Evolutionary conservation across 108 stramenopile genomes (phyloP), one percentile per base, ranked within the genome.

Genomic region (Skeletonema grethae): DNA sequence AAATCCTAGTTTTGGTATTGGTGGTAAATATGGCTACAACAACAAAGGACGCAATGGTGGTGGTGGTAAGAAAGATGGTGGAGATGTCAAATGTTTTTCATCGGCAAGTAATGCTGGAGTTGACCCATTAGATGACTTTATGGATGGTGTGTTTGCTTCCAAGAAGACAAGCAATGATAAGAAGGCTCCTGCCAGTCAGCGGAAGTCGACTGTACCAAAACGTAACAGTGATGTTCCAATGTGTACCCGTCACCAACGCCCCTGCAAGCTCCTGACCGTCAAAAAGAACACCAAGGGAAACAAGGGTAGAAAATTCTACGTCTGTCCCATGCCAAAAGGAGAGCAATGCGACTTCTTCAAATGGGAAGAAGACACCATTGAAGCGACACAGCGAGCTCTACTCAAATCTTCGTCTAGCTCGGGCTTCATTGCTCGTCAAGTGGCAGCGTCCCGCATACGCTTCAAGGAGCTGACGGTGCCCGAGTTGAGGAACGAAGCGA

Each of bases 281-380:
- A 96, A 92, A 68, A 94, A 90, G 83, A 86, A 85, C 57, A 83
- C 77, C 11, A 76, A 82, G 48, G 93, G 88, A 16, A 96, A 96
- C 67, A 93, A 89, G 67, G 96, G 96, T 25, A 73, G 93, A 16
- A 87, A 89, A 60, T 96, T 96, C 69, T 95, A 85, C 80, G 89
- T 78, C 6, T 96, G 96, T 67, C 80, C 87, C 12, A 77, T 94
- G 85, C 92, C 93, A 0, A 77, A 79, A 32, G 96, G 92, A 15
- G 93, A 96, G 45, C 87, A 94, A 60, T 96, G 96, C 69, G 85
- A 96, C 58, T 86, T 84, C 69, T 96, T 96, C 83, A 69, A 91
- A 75, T 96, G 96, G 96, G 87, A 84, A 8, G 93, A 95, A 53
- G 96, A 96, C 70, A 92, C 93, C 0, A 28, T 84, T 18, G 85